Evolutionary conservation across 2,329 filamentous ascomycete species (phyloP).

Genomic region (Metarhizium guizhouense): DNA sequence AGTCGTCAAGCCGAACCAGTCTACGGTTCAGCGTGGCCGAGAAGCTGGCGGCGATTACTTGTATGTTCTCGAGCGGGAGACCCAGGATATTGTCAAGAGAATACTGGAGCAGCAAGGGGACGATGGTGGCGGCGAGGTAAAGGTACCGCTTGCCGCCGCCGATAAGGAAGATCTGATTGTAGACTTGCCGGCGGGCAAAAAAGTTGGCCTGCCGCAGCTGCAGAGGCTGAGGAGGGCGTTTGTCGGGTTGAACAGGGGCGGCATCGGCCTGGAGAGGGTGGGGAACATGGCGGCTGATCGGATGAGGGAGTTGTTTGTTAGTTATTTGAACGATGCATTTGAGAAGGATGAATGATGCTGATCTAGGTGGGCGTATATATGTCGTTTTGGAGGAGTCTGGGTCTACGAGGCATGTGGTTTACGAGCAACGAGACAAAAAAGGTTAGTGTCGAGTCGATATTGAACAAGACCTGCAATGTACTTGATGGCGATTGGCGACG

Average conservation of each 20-base stretch:
- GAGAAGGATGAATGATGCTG: slow-evolving; percentile 37
- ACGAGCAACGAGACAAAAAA: no score
- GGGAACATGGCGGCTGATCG: slow-evolving; percentile 44
- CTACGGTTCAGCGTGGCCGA: slow-evolving; percentile 56
- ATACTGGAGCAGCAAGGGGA: slow-evolving; percentile 63
- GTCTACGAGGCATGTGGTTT: no score
- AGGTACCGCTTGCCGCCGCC: slow-evolving; percentile 28
- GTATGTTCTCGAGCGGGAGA: slow-evolving; percentile 70
- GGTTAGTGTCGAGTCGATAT: no score
- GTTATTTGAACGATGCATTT: slow-evolving; percentile 58
- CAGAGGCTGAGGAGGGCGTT: slow-evolving; percentile 72
- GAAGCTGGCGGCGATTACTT: slow-evolving; percentile 65
- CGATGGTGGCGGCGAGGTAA: slow-evolving; percentile 54
- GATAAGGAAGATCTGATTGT: slow-evolving; percentile 45
- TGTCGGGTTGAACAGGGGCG: slow-evolving; percentile 65
- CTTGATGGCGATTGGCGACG: no score
- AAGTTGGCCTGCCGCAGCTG: slow-evolving; percentile 63
- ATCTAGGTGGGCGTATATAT: not conserved
- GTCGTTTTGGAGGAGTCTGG: not conserved
- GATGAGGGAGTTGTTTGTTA: slow-evolving; percentile 55
- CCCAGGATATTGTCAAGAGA: slow-evolving; percentile 64
- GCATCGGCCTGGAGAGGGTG: slow-evolving; percentile 49
- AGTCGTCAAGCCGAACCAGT: slow-evolving; percentile 62
- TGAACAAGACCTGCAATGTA: no score
- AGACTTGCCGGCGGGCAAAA: slow-evolving; percentile 52